Evolutionary conservation across 1,284 basidiomycete species (phyloP).

Genomic region (Psilocybe mexicana): DNA sequence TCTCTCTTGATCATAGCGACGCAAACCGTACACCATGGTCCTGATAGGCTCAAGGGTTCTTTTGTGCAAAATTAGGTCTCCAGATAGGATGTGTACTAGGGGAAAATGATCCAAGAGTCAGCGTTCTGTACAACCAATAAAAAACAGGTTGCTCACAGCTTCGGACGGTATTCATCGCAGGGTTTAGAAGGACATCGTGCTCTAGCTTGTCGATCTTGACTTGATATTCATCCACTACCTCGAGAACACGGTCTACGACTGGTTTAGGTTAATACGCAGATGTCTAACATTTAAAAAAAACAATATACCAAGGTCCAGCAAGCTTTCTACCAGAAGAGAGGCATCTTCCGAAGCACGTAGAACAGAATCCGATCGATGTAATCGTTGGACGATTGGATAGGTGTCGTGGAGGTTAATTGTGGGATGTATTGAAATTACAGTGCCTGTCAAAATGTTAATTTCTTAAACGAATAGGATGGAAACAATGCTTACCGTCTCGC

Average conservation of each 20-base stretch:
- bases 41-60: slow-evolving; percentile 69
- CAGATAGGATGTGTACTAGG: slow-evolving; percentile 67
- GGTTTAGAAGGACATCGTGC: slow-evolving; percentile 56
- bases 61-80: slow-evolving; percentile 67
- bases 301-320: slow-evolving; percentile 59
- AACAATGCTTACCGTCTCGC: slow-evolving; percentile 42
- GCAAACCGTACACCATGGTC: slow-evolving; percentile 63
- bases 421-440: slow-evolving; percentile 60
- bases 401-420: slow-evolving; percentile 50
- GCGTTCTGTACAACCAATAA: not conserved
- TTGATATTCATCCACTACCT: slow-evolving; percentile 70
- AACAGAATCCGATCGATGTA: slow-evolving; percentile 57
- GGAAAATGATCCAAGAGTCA: not conserved
- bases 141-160: slow-evolving; percentile 36
- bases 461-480: not conserved
- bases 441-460: slow-evolving; percentile 35
- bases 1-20: slow-evolving; percentile 66
- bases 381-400: slow-evolving; percentile 55
- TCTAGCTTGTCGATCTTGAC: slow-evolving; percentile 61
- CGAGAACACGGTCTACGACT: slow-evolving; percentile 64
- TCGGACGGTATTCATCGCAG: slow-evolving; percentile 60
- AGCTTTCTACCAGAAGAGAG: slow-evolving; percentile 59
- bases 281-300: slow-evolving; percentile 6
- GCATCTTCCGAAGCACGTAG: slow-evolving; percentile 62
- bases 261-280: not conserved